Base-by-base conservation (phyloP, 768 basidiomycete species). In the Ramaria rubella region DNA sequence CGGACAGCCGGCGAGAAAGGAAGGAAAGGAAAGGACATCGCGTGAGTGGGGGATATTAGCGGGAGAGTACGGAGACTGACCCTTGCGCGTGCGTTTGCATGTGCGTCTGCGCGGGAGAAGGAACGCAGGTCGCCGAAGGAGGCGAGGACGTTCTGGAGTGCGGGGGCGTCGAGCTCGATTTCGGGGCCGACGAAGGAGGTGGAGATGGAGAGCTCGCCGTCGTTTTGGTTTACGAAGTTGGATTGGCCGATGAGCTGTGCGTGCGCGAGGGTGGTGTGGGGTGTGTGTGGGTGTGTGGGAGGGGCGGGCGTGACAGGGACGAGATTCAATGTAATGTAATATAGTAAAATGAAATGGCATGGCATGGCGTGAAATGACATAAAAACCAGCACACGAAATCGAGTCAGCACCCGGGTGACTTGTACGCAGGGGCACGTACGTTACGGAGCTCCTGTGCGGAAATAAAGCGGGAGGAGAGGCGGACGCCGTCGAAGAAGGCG, bases 211-310 rank as follows among this genome's bases (percentile, higher is more conserved):
- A 88, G 82, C 2, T 68, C 63, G 23, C 78, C 82, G 53, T 85
- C 78, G 30, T 75, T 77, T 48, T 73, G 74, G 15, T 75, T 73
- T 29, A 86, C 66, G 59, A 80, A 79, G 1, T 68, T 55, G 5
- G 83, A 81, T 45, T 73, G 68, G 3, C 84, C 86, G 40, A 81
- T 74, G 56, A 76, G 73, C 84, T 87, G 51, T 19, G 46, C 49
- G 59, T 87, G 49, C 17, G 46, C 50, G 15, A 30, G 49, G 56
- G 59, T 62, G 55, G 62, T 43, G 31, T 21, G 52, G 59, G 52
- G 45, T 30, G n/a, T 57, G n/a, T n/a, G n/a, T n/a, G n/a, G n/a
- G n/a, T n/a, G n/a, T n/a, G 52, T 44, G 42, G 52, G 30, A 5
- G 51, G 51, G 0, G 62, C 49, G 45, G 57, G n/a, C n/a, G n/a